Base-by-base conservation (phyloP, 2,329 filamentous ascomycete genomes). In the Aspergillus eucalypticola region DNA sequence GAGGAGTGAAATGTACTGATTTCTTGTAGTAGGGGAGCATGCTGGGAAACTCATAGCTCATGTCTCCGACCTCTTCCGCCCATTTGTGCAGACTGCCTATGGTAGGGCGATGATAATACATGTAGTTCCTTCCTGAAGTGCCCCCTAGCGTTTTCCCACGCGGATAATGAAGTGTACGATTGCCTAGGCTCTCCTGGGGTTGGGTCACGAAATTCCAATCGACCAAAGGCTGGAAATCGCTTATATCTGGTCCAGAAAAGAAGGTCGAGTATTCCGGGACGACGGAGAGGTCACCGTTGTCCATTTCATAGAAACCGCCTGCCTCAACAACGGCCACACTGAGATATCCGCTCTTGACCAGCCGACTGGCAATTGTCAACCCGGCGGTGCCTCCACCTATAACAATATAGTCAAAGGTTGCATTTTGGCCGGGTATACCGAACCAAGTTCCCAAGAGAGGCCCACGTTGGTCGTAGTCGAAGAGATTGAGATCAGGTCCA, bases 21-120 rank as follows among this genome's bases (percentile, higher is more conserved):
- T 67, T 71, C 49, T 71, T 59, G 48, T 65, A 74, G 46, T 66
- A 75, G 4, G 69, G 70, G 2, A 70, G 60, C 17, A 71, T 60
- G 5, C 66, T 64, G n/a, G 69, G 64, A 23, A 66, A 74, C 7
- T 61, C 63, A 51, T 71, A 75, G 56, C 65, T 71, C n/a, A 67
- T 51, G 49, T 78, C 76, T 3, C 64, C 72, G 6, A 77, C 74
- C 32, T 69, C 62, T 46, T 77, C 68, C 0, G 75, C 75, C 76
- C 76, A 78, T 50, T 58, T 58, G 53, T 73, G 66, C 58, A 75
- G 67, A 15, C 69, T 67, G 6, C 66, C 71, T 13, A 60, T 63
- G 2, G 73, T 76, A 3, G 69, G 67, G 27, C 73, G 61, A 5
- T 71, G 68, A 49, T 73, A 68, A 27, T 58, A 13, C 70, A 73